Percentiles rank a stretch among this genome's conserved stretches.
Evolutionary conservation across 129 eudicot species (phyloP).

Genomic region (Flaveria robusta): DNA sequence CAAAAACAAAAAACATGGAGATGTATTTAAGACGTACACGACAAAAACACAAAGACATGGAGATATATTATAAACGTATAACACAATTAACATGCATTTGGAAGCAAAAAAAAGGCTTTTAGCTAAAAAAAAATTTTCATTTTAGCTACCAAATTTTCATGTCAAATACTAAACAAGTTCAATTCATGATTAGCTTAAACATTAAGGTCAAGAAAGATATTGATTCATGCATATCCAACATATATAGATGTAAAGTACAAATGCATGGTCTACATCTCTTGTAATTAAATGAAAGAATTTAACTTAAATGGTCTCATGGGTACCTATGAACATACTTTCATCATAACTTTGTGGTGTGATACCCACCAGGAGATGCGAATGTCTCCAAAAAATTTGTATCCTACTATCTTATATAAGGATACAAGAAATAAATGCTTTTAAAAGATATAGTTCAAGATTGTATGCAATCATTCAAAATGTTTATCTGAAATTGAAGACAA

Average conservation of each 20-base stretch:
- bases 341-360: background rate
- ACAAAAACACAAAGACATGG: background rate
- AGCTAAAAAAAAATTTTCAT: no score
- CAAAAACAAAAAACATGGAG: background rate
- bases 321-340: background rate
- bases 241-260: slow-evolving; percentile 6
- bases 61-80: background rate
- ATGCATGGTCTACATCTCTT: background rate
- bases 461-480: background rate
- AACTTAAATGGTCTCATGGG: background rate
- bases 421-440: background rate
- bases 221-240: background rate
- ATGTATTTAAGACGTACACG: background rate
- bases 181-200: background rate
- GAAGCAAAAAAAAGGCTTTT: slow-evolving; percentile 15
- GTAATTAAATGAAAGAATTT: background rate
- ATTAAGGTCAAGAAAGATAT: background rate
- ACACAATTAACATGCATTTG: background rate
- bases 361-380: background rate
- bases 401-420: background rate
- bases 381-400: background rate
- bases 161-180: background rate
- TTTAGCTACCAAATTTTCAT: slow-evolving; percentile 14
- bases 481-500: background rate
- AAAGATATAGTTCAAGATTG: background rate